Evolutionary conservation across 345 rosid species (phyloP), one percentile per base, ranked within the genome.

Genomic region (Nasturtium officinale): DNA sequence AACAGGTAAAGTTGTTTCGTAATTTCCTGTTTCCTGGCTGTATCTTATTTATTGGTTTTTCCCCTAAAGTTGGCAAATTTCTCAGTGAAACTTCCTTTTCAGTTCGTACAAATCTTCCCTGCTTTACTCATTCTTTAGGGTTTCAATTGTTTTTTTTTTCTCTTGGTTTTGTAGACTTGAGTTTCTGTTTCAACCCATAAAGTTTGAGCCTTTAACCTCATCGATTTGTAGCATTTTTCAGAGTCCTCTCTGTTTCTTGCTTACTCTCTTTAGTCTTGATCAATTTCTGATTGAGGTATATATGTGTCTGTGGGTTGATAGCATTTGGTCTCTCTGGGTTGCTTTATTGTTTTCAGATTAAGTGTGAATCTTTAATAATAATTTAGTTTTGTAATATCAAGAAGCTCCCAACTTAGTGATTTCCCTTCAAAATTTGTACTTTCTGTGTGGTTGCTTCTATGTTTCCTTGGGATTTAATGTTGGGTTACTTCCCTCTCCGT

Each of bases 111-210:
- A 32, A 28, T 74, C 29, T 58, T 66, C 61, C 48, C 67, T 69
- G 67, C 61, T 56, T 70, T 5, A 70, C 75, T 69, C 66, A 26
- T 47, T 63, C 71, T 55, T 57, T 62, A 63, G 71, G 71, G 51
- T 37, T 76, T 59, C 29, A 28, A 9, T 18, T 20, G 5, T 16
- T 5, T 17, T 23, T 23, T 23, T 23, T 25, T 38, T 33, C 45
- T 20, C 23, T 42, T 67, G 13, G 46, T 67, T 50, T 32, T 20
- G 21, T 42, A 21, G 26, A 61, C 38, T 60, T 60, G 50, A 58
- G 55, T 60, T 37, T 30, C 55, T 15, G 63, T 52, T 16, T 51
- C 69, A 13, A 25, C 20, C 20, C 57, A 61, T 35, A 68, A 69
- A 61, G 32, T 61, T 33, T 15, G 60, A 62, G 53, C 48, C 54